Evolutionary conservation across 176 grass and related monocot species (phyloP).

Genomic region (Oryza officinalis): DNA sequence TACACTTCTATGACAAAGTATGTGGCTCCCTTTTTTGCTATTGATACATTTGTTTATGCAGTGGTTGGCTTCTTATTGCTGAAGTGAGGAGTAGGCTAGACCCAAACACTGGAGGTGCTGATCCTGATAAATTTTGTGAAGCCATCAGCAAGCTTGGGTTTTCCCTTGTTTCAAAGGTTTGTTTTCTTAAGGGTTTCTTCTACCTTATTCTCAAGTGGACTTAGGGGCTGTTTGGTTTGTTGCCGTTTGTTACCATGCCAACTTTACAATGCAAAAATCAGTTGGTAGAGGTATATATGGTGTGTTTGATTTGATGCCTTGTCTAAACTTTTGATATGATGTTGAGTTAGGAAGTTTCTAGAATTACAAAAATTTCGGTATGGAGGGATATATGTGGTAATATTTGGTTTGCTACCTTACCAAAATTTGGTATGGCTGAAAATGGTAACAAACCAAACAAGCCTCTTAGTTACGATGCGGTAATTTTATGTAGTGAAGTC

Average conservation of each 20-base stretch:
- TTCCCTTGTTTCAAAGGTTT: constrained; percentile 78
- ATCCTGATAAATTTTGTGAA: constrained; percentile 80
- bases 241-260: background rate
- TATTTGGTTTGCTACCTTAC: background rate
- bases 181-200: constrained; percentile 25
- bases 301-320: background rate
- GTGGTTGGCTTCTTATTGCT: constrained; percentile 95
- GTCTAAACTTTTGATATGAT: background rate
- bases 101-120: constrained; percentile 81
- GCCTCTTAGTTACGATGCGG: background rate
- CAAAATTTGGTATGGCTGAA: background rate
- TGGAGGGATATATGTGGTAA: background rate
- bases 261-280: background rate
- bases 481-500: constrained; percentile 17
- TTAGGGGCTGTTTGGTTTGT: background rate
- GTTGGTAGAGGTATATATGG: background rate
- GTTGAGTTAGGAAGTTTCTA: background rate
- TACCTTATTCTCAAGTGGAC: constrained; percentile 8
- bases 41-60: constrained; percentile 46
- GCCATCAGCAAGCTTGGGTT: constrained; percentile 83
- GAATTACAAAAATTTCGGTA: background rate
- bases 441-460: background rate
- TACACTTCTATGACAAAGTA: constrained; percentile 6
- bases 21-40: background rate
- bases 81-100: constrained; percentile 96